Conservation (phyloP, 2,329 filamentous ascomycete genomes). For the Phaeosphaeriaceae sp. region DNA sequence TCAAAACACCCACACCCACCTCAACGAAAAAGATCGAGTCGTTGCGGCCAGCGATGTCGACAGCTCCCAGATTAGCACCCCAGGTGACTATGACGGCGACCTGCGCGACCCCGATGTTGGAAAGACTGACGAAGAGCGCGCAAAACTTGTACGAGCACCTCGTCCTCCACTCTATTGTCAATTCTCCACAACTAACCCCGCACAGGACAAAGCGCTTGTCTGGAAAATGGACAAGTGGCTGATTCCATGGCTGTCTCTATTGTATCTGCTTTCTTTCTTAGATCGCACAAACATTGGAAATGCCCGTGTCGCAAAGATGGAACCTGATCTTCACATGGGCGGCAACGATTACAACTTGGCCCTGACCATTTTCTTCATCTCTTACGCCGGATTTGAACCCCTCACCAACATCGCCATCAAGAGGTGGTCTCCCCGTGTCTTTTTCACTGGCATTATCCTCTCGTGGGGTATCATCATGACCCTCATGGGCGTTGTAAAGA, state of each 20-base stretch:
- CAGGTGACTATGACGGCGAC: conserved; percentile 38
- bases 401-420: conserved; percentile 69
- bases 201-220: conserved; percentile 46
- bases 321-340: conserved; percentile 32
- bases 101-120: conserved; percentile 44
- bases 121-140: conserved; percentile 44
- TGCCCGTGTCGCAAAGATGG: conserved; percentile 49
- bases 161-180: not conserved
- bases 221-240: conserved; percentile 52
- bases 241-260: conserved; percentile 50
- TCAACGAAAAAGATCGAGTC: conserved; percentile 32
- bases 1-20: conserved; percentile 15
- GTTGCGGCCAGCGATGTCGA: conserved; percentile 31
- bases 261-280: conserved; percentile 52
- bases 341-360: conserved; percentile 70
- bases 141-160: conserved; percentile 35
- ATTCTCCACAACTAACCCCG: conserved; percentile 20
- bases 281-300: conserved; percentile 54
- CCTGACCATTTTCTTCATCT: conserved; percentile 69
- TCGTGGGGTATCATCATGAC: conserved; percentile 58
- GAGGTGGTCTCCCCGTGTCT: conserved; percentile 59
- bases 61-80: conserved; percentile 31
- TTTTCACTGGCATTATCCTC: conserved; percentile 56
- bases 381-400: conserved; percentile 56
- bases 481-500: conserved; percentile 56